Base-by-base conservation (phyloP, 2,329 filamentous ascomycete species). In the Mariannaea sp. region DNA sequence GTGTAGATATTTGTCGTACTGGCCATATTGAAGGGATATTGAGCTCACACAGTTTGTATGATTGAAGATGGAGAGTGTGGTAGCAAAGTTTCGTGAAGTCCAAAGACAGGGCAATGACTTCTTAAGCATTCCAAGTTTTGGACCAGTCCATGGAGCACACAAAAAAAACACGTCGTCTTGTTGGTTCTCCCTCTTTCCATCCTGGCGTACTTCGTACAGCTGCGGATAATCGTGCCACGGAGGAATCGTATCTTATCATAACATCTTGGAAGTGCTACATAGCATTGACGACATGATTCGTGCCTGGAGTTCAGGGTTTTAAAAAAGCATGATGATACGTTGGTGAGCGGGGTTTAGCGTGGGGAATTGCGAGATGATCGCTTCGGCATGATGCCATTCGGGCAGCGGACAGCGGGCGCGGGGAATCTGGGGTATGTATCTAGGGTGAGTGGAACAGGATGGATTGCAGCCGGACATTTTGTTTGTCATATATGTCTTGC, bases 391-490 rank as follows among this genome's bases (percentile, higher is more conserved):
- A 36, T 20, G 7, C 33, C 14, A 41, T 26, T 16, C 17, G 24
- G 29, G 24, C 32, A 39, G 29, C 17, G 24, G 29, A 17, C 32
- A 39, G 29, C 22, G 5, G 13, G n/a, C 29, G 36, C 4, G 46
- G 46, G 27, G 46, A 49, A 41, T 41, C 46, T 49, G 46, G 46
- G 46, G 46, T 19, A 48, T 17, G 16, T 39, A 12, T 32, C 12
- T 10, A 32, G n/a, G n/a, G 7, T 8, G 12, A 41, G 46, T 49
- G 46, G 46, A 8, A 12, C 10, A 9, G 17, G 2, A 13, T n/a
- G 2, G 10, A 30, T 33, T 40, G 46, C 46, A 36, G 46, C 26
- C 45, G 45, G 16, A 47, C 8, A 14, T 12, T 19, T 24, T 24
- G 8, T 4, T 29, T 20, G 12, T 33, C 12, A 10, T 9, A 7